Evolutionary conservation across 305 asterid genomes (phyloP), one percentile per base, ranked within the genome.

Genomic region (Striga hermonthica): DNA sequence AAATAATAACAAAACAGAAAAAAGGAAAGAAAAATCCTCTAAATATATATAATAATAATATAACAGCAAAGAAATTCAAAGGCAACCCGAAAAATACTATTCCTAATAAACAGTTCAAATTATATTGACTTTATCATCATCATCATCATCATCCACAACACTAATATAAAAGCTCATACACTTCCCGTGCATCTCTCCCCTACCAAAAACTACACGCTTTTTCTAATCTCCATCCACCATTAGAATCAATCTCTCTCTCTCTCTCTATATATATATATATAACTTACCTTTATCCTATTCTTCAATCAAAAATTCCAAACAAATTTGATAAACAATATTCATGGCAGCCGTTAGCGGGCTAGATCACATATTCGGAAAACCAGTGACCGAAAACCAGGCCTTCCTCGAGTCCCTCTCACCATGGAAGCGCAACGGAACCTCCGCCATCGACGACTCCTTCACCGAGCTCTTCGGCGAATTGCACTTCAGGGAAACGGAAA

Each of bases 291-390:
- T 22, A 22, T 22, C 31, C 31, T 22, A 22, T 22, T 22, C 1
- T 2, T 22, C 31, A 22, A 22, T 22, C 31, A 22, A 22, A 22
- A 22, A 22, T 22, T 22, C 31, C 31, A 22, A 22, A 22, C 31
- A 22, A 22, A 22, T 22, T 22, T 22, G 2, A 14, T 0, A 8
- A n/a, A n/a, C 22, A 53, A 31, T 11, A 38, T 37, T 15, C 3
- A 86, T 86, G 91, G 94, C 92, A 3, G 86, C 88, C 79, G 86
- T 88, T 79, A 87, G 91, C 36, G 77, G 95, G 77, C 71, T 91
- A 53, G 89, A 87, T 22, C 96, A 77, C 72, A 83, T 91, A 41
- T 88, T 88, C 56, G 88, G 85, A 40, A 85, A 81, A 54, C 81
- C 94, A 79, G 81, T 87, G 62, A 75, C 85, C 0, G 97, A 89